A percentile compares a stretch with the other conserved stretches of the same genome.
These are phyloP conservation scores for Bothriochloa decipiens DNA, from an alignment of 176 grass and related monocot species.

Conservation along the genomic window DNA sequence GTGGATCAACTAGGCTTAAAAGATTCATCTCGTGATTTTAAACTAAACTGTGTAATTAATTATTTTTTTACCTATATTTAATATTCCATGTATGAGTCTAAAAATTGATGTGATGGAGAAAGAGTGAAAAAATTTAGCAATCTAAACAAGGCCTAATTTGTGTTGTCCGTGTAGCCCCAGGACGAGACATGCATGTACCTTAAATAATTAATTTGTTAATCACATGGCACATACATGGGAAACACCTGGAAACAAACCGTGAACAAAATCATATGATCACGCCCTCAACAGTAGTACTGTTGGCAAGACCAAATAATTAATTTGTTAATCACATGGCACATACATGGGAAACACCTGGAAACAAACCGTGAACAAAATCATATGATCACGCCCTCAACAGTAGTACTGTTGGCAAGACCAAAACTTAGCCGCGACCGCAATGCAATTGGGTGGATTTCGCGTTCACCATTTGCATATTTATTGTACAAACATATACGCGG, in stretches of 20 bases:
- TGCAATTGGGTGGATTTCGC: constrained; percentile 37
- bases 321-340: background rate
- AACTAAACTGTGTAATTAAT: too few relatives aligned
- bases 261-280: constrained; percentile 7
- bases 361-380: background rate
- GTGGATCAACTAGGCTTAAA: too few relatives aligned
- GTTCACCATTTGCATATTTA: constrained; percentile 18
- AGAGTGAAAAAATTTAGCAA: too few relatives aligned
- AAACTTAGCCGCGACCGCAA: background rate
- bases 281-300: constrained; percentile 13
- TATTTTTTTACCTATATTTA: too few relatives aligned
- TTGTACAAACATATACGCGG: background rate
- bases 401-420: background rate
- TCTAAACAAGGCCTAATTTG: too few relatives aligned
- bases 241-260: background rate
- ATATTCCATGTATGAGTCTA: too few relatives aligned
- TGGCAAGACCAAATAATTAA: background rate
- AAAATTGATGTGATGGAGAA: too few relatives aligned
- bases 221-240: background rate
- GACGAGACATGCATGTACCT: background rate
- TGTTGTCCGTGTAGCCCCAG: background rate
- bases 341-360: too few relatives aligned
- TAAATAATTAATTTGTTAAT: background rate
- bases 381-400: constrained; percentile 17
- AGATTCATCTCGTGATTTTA: too few relatives aligned